A percentile compares a stretch with the other conserved stretches of the same genome.
These are phyloP conservation scores for Thielaviopsis punctulata DNA, from an alignment of 2,329 filamentous ascomycete genomes.

Conservation along the genomic window DNA sequence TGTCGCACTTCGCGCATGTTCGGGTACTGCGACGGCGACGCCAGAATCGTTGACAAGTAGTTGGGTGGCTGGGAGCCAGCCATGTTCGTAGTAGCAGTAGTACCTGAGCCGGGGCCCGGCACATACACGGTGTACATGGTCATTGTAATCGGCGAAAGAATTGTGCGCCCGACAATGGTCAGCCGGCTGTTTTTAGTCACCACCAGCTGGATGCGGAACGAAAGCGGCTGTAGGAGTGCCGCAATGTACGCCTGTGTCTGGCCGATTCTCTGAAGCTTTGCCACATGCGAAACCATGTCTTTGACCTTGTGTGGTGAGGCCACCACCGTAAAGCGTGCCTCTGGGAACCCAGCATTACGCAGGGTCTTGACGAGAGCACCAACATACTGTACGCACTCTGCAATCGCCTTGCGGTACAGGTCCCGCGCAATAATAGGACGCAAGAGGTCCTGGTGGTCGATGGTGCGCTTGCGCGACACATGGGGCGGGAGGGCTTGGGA, in stretches of 20 bases:
- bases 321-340: constrained; percentile 26
- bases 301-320: constrained; percentile 20
- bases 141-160: constrained; percentile 25
- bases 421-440: constrained; percentile 34
- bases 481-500: constrained; percentile 35
- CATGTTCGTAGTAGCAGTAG: too few relatives aligned
- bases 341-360: constrained; percentile 26
- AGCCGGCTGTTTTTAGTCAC: constrained; percentile 28
- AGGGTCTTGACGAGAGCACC: constrained; percentile 27
- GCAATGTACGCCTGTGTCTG: constrained; percentile 21
- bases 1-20: constrained; percentile 26
- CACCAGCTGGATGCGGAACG: constrained; percentile 26
- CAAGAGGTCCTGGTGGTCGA: constrained; percentile 31
- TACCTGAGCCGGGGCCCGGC: constrained; percentile 6
- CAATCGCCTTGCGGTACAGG: constrained; percentile 26
- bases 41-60: constrained; percentile 23
- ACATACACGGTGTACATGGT: constrained; percentile 26
- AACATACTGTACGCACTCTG: constrained; percentile 24
- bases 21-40: constrained; percentile 29
- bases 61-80: constrained; percentile 14
- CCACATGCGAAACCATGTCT: constrained; percentile 17
- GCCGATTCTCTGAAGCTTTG: constrained; percentile 25
- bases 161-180: constrained; percentile 28
- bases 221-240: constrained; percentile 9
- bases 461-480: constrained; percentile 21